A percentile compares a stretch with the other conserved stretches of the same genome.
Evolutionary conservation across 1,284 basidiomycete species (phyloP).

Genomic region (Salmacisia buchloeana): DNA sequence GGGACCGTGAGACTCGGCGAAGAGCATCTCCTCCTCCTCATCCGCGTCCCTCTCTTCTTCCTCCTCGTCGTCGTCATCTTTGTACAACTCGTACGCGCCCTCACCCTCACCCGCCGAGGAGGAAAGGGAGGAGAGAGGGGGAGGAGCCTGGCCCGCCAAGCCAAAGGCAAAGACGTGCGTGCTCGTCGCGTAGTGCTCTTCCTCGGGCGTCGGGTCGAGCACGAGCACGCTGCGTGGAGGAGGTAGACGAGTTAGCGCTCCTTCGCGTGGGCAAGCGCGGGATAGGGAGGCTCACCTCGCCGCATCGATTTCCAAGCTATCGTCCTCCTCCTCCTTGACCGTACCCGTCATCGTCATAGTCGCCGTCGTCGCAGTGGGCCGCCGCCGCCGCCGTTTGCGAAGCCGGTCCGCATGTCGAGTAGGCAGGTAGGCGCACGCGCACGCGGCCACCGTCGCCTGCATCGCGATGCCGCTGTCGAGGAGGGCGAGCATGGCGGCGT

Average conservation of each 20-base stretch:
- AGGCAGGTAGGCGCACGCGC: constrained; percentile 52
- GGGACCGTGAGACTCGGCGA: constrained; percentile 1
- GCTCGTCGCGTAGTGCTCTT: constrained; percentile 34
- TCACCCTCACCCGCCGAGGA: too few species aligned
- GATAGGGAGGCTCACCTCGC: constrained; percentile 21
- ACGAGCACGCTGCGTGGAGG: constrained; percentile 20
- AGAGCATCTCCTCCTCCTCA: constrained; percentile 1
- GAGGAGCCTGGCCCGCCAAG: constrained; percentile 21
- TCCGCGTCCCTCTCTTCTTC: background rate
- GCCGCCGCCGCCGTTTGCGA: constrained; percentile 19
- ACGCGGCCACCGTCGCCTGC: constrained; percentile 53
- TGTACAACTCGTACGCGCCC: background rate
- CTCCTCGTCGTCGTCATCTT: background rate
- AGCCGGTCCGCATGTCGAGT: constrained; percentile 47
- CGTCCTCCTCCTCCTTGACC: background rate
- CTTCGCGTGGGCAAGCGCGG: too few species aligned
- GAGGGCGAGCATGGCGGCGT: constrained; percentile 54
- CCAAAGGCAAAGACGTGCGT: constrained; percentile 39
- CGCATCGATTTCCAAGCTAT: constrained; percentile 9
- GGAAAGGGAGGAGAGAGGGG: too few species aligned
- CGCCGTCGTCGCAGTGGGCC: constrained; percentile 16
- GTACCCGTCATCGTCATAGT: constrained; percentile 20
- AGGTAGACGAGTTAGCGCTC: too few species aligned
- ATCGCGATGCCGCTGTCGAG: constrained; percentile 54
- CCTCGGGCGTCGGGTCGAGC: constrained; percentile 37